Evolutionary conservation across 169 alveolate genomes (phyloP).

Genomic region (Eimeria maxima): DNA sequence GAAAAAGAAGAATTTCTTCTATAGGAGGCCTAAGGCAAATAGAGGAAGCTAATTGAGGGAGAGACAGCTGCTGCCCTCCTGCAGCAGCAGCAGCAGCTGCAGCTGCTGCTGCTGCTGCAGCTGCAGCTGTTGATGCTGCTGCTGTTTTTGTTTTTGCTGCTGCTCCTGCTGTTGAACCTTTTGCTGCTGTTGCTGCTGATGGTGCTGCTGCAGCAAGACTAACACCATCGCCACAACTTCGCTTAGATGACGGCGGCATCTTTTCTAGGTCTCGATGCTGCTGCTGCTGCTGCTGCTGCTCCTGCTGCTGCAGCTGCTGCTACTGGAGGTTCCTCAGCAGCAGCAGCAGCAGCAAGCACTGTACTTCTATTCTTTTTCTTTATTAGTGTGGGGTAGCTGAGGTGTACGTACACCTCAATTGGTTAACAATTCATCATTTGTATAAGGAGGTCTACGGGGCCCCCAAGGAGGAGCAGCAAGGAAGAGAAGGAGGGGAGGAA

Average conservation of each 20-base stretch:
- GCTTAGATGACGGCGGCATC: background rate
- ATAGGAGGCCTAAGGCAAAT: no score
- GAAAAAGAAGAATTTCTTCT: background rate
- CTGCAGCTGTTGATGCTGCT: no score
- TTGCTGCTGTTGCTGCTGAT: background rate
- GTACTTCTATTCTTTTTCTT: background rate
- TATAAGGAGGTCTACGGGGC: background rate
- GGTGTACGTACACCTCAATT: constrained; percentile 18
- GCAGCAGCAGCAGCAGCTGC: no score
- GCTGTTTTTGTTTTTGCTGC: background rate
- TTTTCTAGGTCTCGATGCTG: background rate
- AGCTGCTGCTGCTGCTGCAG: no score
- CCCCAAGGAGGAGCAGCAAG: background rate
- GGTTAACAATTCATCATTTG: background rate
- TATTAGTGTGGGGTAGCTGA: background rate
- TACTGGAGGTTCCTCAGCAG: background rate
- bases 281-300: constrained; percentile 7
- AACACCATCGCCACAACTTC: no score
- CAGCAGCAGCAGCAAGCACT: background rate
- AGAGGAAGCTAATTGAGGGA: no score
- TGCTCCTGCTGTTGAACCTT: background rate
- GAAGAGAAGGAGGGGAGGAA: background rate
- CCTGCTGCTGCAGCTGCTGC: constrained; percentile 1
- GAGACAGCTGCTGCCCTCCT: background rate
- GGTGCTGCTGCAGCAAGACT: background rate